A percentile compares a stretch with the other conserved stretches of the same genome.
phyloP scores from a whole-genome alignment of 257 asterid species.

The Verbascum thapsus region DNA sequence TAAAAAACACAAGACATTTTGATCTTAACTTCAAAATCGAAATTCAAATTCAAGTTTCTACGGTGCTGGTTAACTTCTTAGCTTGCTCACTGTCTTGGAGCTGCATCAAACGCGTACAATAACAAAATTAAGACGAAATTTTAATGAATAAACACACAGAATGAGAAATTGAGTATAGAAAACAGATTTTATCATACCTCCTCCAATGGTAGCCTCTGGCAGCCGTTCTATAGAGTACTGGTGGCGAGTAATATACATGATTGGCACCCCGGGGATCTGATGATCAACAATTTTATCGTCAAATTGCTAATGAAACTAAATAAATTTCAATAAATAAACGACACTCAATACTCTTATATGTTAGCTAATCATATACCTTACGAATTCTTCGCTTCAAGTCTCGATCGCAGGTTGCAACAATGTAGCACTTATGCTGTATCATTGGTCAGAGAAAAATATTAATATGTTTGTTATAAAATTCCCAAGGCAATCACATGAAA shows the following conservation, averaged over 20 bases:
- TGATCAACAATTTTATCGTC: slow-evolving; percentile 21
- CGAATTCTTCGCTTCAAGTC: slow-evolving; percentile 95
- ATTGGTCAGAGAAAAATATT: slow-evolving; percentile 31
- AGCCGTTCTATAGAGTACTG: slow-evolving; percentile 82
- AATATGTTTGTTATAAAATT: too few species aligned
- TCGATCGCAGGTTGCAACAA: slow-evolving; percentile 97
- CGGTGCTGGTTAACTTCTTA: background rate
- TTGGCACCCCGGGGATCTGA: slow-evolving; percentile 94
- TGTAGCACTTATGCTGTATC: slow-evolving; percentile 90
- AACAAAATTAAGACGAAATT: slow-evolving; percentile 13
- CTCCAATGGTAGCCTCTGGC: slow-evolving; percentile 96
- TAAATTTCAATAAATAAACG: background rate
- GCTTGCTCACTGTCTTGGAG: slow-evolving; percentile 64
- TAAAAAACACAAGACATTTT: background rate
- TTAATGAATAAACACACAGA: background rate
- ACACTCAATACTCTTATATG: background rate
- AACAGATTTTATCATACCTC: slow-evolving; percentile 50
- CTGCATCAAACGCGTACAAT: slow-evolving; percentile 44
- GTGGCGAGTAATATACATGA: slow-evolving; percentile 86
- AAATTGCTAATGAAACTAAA: slow-evolving; percentile 1
- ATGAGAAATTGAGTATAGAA: background rate
- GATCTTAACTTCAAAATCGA: background rate
- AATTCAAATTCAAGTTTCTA: background rate
- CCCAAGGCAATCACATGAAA: too few species aligned
- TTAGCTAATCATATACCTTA: slow-evolving; percentile 55